These are phyloP conservation scores for Amanita rubescens DNA, from an alignment of 768 basidiomycete species.

Conservation along the genomic window DNA sequence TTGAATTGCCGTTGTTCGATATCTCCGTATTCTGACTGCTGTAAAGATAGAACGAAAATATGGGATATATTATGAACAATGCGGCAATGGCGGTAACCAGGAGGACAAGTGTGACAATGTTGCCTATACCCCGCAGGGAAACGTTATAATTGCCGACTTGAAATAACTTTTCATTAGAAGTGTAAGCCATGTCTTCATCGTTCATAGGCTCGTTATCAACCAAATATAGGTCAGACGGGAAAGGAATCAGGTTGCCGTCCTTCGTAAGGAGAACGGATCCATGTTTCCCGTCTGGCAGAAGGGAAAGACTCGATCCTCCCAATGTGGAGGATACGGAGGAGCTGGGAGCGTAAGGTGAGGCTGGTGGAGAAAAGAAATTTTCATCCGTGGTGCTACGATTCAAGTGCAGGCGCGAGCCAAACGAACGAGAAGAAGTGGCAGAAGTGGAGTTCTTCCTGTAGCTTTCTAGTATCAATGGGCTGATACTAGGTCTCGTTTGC, in stretches of 20 bases:
- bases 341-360: neutral
- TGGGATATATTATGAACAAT: constrained; percentile 76
- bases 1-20: neutral
- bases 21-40: constrained; percentile 23
- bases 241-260: constrained; percentile 43
- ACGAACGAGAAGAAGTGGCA: neutral
- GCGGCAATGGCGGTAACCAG: constrained; percentile 50
- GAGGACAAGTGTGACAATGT: constrained; percentile 55
- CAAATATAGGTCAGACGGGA: constrained; percentile 50
- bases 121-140: constrained; percentile 36
- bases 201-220: constrained; percentile 25
- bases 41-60: constrained; percentile 36
- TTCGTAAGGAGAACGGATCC: constrained; percentile 11
- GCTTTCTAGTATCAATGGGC: neutral
- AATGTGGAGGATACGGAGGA: constrained; percentile 17
- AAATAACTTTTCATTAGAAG: constrained; percentile 26
- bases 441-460: neutral
- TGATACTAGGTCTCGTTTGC: neutral
- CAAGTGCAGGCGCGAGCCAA: neutral
- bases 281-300: constrained; percentile 19
- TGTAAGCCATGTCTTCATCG: constrained; percentile 54
- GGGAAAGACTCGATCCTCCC: constrained; percentile 18
- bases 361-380: neutral
- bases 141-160: constrained; percentile 13
- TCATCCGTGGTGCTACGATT: neutral